Base-by-base conservation (phyloP, 2,329 filamentous ascomycete genomes). In the Fusarium oligoseptatum region DNA sequence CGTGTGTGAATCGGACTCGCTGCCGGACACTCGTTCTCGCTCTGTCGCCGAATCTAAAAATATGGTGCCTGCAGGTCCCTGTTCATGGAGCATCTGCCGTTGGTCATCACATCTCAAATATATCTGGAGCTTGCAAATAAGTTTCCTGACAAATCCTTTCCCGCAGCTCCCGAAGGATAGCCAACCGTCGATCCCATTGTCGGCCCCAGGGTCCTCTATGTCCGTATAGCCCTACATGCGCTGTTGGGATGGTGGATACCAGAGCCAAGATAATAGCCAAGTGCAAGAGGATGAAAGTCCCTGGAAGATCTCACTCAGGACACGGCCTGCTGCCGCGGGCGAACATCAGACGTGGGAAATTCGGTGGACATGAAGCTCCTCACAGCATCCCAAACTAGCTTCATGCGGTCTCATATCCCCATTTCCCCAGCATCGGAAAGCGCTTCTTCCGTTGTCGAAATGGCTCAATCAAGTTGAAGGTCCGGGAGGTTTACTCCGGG, bases 401-500 rank as follows among this genome's bases (percentile, higher is more conserved):
- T 29, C 27, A 55, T 29, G 48, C 48, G 27, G 48, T 55, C 48
- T 57, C 36, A 45, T 58, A 27, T n/a, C 20, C 62, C 27, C 20
- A 56, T 58, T 60, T 17, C 48, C 11, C 22, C 34, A 27, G 6
- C 29, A 27, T 43, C 11, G 15, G 36, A 14, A 24, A 29, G n/a
- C 43, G 8, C 15, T 34, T 20, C 24, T 22, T 41, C 14, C 20
- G 50, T 58, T 57, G 20, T 45, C 37, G n/a, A 45, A 45, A 22
- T 34, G 20, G n/a, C 43, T 39, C 20, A n/a, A 10, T 17, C 17
- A 43, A 22, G 14, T 48, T 14, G 37, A 48, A 22, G 52, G 22
- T 4, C 29, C 72, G 62, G 72, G 66, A 62, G 34, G 50, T 75
- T 71, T 52, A 55, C 72, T 75, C 72, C 72, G 72, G 45, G n/a